Base-by-base conservation (phyloP, 192 early-diverging fungal species). In the Bifiguratus adelaidae region DNA sequence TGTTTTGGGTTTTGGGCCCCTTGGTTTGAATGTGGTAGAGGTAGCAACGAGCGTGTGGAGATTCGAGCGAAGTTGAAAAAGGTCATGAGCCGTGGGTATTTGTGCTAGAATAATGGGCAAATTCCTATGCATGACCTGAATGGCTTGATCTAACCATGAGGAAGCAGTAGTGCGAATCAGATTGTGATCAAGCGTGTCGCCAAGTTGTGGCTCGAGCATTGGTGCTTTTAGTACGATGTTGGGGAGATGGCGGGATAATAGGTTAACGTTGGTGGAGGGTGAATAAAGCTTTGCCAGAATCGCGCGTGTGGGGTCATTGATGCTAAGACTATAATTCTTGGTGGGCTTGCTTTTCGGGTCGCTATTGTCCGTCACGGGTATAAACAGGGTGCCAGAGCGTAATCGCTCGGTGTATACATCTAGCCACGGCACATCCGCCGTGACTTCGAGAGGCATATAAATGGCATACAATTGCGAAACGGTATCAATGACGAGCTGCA, bases 161-260 rank as follows among this genome's bases (percentile, higher is more conserved):
- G n/a, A n/a, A n/a, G n/a, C n/a, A n/a, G n/a, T n/a, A n/a, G n/a
- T n/a, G n/a, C n/a, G n/a, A n/a, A n/a, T n/a, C n/a, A n/a, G n/a
- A 45, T 44, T 7, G 26, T 16, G 2, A 35, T n/a, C 13, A 16
- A 35, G 19, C n/a, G 42, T 2, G 42, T 15, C 19, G 11, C 29
- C 19, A 15, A 55, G 24, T 15, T 7, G 16, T 30, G 48, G 18
- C 26, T 50, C 18, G 7, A 34, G 24, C 18, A 51, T 30, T 35
- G 63, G 57, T 13, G 30, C 2, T 16, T 30, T 67, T 40, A 73
- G 76, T 42, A 78, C 54, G 0, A 61, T 48, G 30, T 73, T 70
- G 9, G 76, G 76, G 0, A 78, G 64, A 50, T 78, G 70, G 5
- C 76, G 67, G 7, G 73, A 56, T 15, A 78, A 53, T 8, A 78